A percentile compares a stretch with the other conserved stretches of the same genome.
Evolutionary conservation across 257 asterid species (phyloP).

Genomic region (Rhazya stricta): DNA sequence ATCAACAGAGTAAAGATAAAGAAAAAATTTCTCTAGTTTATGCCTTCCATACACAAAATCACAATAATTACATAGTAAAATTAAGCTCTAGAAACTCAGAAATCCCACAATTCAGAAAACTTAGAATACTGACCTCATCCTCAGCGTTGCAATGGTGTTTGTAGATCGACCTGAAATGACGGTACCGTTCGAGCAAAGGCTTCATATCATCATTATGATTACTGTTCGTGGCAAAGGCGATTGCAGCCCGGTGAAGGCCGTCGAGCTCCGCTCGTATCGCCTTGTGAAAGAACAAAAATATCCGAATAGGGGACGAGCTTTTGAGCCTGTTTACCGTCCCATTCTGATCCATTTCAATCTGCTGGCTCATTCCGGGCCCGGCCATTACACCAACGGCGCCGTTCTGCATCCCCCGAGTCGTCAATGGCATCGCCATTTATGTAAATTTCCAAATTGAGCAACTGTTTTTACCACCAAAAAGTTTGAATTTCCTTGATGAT

Average conservation of each 20-base stretch:
- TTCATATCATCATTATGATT: conserved; percentile 41
- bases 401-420: conserved; percentile 60
- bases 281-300: conserved; percentile 72
- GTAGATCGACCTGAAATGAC: conserved; percentile 68
- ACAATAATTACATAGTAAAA: background rate
- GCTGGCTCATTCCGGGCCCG: conserved; percentile 18
- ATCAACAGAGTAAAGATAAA: background rate
- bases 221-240: conserved; percentile 54
- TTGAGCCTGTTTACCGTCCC: conserved; percentile 31
- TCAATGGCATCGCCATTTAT: conserved; percentile 45
- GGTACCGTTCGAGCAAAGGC: conserved; percentile 59
- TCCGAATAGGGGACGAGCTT: conserved; percentile 68
- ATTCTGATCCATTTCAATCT: conserved; percentile 21
- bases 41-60: background rate
- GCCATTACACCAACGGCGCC: conserved; percentile 47
- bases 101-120: background rate
- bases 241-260: conserved; percentile 62
- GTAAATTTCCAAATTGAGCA: background rate
- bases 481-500: conserved; percentile 15
- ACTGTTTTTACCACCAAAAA: background rate
- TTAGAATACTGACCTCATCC: conserved; percentile 51
- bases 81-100: background rate
- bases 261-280: conserved; percentile 78
- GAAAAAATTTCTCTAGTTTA: conserved; percentile 2
- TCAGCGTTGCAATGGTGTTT: conserved; percentile 94